These are phyloP conservation scores for Citropsis articulata DNA, from an alignment of 345 rosid species.

Conservation along the genomic window DNA sequence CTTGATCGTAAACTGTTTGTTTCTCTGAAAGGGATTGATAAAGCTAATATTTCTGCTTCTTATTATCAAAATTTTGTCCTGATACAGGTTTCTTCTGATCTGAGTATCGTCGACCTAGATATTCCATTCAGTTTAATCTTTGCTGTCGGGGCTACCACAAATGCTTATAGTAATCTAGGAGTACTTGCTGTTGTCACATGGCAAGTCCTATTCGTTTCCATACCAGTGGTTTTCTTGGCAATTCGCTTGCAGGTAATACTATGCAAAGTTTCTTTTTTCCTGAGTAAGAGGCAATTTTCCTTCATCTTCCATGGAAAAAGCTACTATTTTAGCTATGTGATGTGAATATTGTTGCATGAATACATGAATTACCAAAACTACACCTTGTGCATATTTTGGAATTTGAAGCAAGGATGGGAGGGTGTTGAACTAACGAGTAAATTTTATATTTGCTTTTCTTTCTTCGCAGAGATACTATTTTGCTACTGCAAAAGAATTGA, in stretches of 20 bases:
- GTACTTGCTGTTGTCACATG: conserved; percentile 80
- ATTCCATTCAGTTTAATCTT: conserved; percentile 65
- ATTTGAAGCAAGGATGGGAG: not conserved
- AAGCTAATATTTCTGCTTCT: not conserved
- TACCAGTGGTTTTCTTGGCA: conserved; percentile 66
- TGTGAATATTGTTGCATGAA: not conserved
- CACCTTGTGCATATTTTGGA: not conserved
- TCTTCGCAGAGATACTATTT: conserved; percentile 67
- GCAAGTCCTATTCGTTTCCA: conserved; percentile 81
- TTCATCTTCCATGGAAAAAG: not conserved
- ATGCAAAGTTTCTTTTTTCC: not conserved
- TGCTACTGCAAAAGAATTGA: conserved; percentile 79
- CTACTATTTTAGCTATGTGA: not conserved
- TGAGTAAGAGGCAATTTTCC: not conserved
- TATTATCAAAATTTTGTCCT: not conserved
- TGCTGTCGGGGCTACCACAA: conserved; percentile 59
- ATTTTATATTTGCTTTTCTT: not conserved
- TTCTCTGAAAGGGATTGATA: not conserved
- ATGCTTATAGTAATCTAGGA: conserved; percentile 65
- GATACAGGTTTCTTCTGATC: conserved; percentile 70
- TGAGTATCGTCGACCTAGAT: conserved; percentile 90
- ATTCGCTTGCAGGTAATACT: conserved; percentile 69
- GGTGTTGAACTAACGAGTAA: not conserved
- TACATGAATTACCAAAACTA: not conserved
- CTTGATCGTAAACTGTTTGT: not conserved